Percentiles rank a stretch among this genome's conserved stretches.
Evolutionary conservation across 257 asterid genomes (phyloP).

Genomic region (Euphrasia confusa): DNA sequence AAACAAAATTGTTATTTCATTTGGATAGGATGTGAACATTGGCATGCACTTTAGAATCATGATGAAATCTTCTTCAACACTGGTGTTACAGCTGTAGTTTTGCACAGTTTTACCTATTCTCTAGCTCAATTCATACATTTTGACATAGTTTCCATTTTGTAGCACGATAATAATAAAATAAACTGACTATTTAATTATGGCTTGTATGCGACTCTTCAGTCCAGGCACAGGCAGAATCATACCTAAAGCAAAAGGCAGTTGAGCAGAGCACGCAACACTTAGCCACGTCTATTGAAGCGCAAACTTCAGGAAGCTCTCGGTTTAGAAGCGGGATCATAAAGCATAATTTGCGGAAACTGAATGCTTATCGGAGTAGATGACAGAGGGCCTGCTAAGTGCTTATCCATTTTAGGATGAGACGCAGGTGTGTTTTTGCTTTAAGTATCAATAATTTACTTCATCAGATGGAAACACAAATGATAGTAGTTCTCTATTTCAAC

Average conservation of each 20-base stretch:
- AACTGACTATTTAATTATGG: slow-evolving; percentile 12
- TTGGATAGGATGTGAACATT: slow-evolving; percentile 15
- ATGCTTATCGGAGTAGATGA: slow-evolving; percentile 31
- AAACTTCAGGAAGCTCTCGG: slow-evolving; percentile 52
- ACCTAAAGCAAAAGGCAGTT: slow-evolving; percentile 45
- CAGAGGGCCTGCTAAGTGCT: slow-evolving; percentile 24
- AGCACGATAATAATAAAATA: slow-evolving; percentile 2
- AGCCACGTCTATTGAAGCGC: slow-evolving; percentile 27
- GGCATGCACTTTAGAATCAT: slow-evolving; percentile 1
- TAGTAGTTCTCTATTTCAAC: slow-evolving; percentile 6
- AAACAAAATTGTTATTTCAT: not conserved
- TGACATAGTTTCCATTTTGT: slow-evolving; percentile 9
- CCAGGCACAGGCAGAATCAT: slow-evolving; percentile 60
- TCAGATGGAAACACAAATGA: too few species aligned
- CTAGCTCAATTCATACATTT: not conserved
- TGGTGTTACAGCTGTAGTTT: not conserved
- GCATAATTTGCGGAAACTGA: slow-evolving; percentile 50
- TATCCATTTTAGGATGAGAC: slow-evolving; percentile 16
- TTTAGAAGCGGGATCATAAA: slow-evolving; percentile 60
- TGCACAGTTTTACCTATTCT: not conserved
- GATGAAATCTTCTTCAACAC: not conserved
- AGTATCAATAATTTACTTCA: slow-evolving; percentile 4
- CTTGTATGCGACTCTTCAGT: slow-evolving; percentile 46
- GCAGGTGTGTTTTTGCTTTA: not conserved
- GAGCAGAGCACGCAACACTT: slow-evolving; percentile 28